phyloP scores from a whole-genome alignment of 257 asterid species.

The Solanum virginianum region DNA sequence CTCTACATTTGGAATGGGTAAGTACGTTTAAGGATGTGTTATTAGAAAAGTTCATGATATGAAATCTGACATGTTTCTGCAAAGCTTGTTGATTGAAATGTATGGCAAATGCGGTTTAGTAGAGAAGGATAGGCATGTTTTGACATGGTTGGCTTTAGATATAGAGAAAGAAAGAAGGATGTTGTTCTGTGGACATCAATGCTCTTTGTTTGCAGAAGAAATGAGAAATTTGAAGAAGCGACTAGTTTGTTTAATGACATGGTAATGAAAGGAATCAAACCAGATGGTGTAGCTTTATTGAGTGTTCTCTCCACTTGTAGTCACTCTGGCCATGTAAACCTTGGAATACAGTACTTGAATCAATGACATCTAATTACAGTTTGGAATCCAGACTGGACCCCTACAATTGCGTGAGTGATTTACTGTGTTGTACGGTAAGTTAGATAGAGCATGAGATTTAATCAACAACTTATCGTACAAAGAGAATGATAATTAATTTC shows the following conservation, averaged over 20 bases:
- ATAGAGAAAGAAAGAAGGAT: slow-evolving; percentile 26
- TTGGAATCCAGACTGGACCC: slow-evolving; percentile 54
- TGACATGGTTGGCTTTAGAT: slow-evolving; percentile 29
- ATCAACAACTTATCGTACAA: slow-evolving; percentile 25
- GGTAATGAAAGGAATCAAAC: slow-evolving; percentile 49
- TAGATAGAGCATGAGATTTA: slow-evolving; percentile 50
- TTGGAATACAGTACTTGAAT: slow-evolving; percentile 59
- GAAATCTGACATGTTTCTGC: slow-evolving; percentile 44
- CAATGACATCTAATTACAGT: slow-evolving; percentile 43
- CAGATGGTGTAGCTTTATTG: slow-evolving; percentile 70
- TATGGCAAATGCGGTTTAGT: slow-evolving; percentile 72
- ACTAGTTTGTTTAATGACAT: slow-evolving; percentile 40
- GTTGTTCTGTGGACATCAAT: slow-evolving; percentile 78
- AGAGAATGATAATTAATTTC: slow-evolving; percentile 6
- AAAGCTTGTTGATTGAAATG: slow-evolving; percentile 73
- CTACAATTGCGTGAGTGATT: slow-evolving; percentile 65
- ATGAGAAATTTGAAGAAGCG: slow-evolving; percentile 45
- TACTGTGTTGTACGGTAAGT: slow-evolving; percentile 81
- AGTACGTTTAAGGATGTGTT: slow-evolving; percentile 47
- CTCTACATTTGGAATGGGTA: slow-evolving; percentile 40
- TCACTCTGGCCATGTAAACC: slow-evolving; percentile 73
- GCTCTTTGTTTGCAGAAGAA: slow-evolving; percentile 54
- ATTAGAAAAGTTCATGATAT: slow-evolving; percentile 23
- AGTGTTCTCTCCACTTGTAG: slow-evolving; percentile 75
- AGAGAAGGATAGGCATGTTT: slow-evolving; percentile 44